Conservation (phyloP, 1,284 basidiomycete species). For the Schizophyllum amplum region DNA sequence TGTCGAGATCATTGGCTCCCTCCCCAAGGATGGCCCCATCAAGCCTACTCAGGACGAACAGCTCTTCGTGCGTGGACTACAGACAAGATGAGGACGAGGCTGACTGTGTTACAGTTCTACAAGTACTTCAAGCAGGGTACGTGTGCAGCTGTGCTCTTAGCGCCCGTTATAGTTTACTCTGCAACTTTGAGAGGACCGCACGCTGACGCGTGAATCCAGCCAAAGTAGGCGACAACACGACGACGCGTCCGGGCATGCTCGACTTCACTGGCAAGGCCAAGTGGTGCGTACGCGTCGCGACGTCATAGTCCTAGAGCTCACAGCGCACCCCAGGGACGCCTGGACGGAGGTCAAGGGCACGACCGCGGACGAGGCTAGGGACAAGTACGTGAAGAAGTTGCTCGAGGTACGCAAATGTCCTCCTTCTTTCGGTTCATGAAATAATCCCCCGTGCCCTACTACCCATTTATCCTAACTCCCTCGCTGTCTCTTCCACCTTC, state of each 20-base stretch:
- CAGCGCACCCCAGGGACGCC: slow-evolving; percentile 57
- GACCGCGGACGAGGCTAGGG: slow-evolving; percentile 62
- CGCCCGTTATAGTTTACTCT: too few species aligned
- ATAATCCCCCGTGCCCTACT: too few species aligned
- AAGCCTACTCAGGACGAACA: slow-evolving; percentile 71
- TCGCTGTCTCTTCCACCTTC: too few species aligned
- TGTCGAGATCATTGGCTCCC: slow-evolving; percentile 55
- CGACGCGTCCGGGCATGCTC: slow-evolving; percentile 57
- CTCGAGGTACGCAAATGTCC: slow-evolving; percentile 42
- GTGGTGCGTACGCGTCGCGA: slow-evolving; percentile 43
- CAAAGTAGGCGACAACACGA: slow-evolving; percentile 68
- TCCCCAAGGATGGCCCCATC: slow-evolving; percentile 79
- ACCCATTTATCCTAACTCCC: too few species aligned
- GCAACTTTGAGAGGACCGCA: slow-evolving; percentile 3
- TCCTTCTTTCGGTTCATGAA: too few species aligned
- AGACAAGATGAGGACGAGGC: neutral
- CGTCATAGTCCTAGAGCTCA: slow-evolving; percentile 5
- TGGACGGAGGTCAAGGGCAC: slow-evolving; percentile 74
- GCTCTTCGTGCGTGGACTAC: slow-evolving; percentile 52
- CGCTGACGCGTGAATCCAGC: slow-evolving; percentile 31
- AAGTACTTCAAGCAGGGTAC: slow-evolving; percentile 85
- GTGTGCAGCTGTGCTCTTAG: neutral
- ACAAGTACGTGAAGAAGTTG: slow-evolving; percentile 69
- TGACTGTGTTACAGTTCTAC: slow-evolving; percentile 65
- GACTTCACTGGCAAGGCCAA: slow-evolving; percentile 81